Conservation (phyloP, 495 filamentous ascomycete genomes). For the Penicillium steckii region DNA sequence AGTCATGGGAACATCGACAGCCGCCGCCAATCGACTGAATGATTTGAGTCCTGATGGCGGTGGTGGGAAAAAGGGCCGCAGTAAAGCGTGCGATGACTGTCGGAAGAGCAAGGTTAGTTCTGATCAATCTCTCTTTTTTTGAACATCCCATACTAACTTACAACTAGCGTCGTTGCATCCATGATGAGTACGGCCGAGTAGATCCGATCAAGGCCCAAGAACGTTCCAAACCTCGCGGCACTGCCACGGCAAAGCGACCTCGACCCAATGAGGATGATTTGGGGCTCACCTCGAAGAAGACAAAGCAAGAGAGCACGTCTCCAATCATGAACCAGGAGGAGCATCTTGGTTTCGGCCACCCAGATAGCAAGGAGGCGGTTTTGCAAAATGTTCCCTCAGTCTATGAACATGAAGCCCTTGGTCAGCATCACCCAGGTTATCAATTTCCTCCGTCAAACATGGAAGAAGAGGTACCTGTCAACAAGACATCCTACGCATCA, state of each 20-base stretch:
- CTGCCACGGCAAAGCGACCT: slow-evolving; percentile 47
- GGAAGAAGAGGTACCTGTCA: slow-evolving; percentile 19
- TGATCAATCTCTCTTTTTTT: not conserved
- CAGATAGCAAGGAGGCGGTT: slow-evolving; percentile 8
- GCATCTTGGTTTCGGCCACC: slow-evolving; percentile 15
- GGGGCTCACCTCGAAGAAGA: slow-evolving; percentile 28
- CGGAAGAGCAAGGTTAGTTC: slow-evolving; percentile 63
- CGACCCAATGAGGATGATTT: slow-evolving; percentile 39
- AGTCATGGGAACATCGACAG: slow-evolving; percentile 30
- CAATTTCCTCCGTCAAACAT: slow-evolving; percentile 7
- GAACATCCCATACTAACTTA: not conserved
- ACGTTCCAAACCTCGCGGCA: slow-evolving; percentile 55
- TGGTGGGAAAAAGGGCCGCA: slow-evolving; percentile 53
- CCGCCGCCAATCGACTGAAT: slow-evolving; percentile 24
- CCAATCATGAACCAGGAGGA: slow-evolving; percentile 25
- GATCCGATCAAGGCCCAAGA: slow-evolving; percentile 63
- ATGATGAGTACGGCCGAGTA: slow-evolving; percentile 62
- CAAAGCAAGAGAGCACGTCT: slow-evolving; percentile 43
- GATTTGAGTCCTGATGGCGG: slow-evolving; percentile 38
- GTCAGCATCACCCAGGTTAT: not conserved
- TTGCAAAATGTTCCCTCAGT: slow-evolving; percentile 9
- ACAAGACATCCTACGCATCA: slow-evolving; percentile 36
- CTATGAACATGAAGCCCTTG: slow-evolving; percentile 12
- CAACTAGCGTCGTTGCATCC: slow-evolving; percentile 65
- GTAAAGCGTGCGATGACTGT: slow-evolving; percentile 65